Base-by-base conservation (phyloP, 2,329 filamentous ascomycete species). In the Arthroderma sp. region DNA sequence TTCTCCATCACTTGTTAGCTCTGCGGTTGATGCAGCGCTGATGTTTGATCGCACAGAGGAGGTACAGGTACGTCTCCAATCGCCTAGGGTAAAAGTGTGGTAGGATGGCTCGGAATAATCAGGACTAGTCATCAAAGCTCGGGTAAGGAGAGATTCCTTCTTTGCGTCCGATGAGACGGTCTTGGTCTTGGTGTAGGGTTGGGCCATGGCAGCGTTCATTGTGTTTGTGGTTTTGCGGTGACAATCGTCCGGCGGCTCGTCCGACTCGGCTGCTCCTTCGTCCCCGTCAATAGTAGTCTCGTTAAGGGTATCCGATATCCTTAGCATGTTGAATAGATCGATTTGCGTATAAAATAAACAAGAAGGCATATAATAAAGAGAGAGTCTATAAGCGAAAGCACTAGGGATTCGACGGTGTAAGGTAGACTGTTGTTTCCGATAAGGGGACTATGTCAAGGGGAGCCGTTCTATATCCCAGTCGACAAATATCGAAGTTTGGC, bases 1-100 rank as follows among this genome's bases (percentile, higher is more conserved):
- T 48, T 86, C 88, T 47, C 85, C 91, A 57, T 95, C 91, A 64
- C 88, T 95, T n/a, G 87, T 95, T 46, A 96, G 72, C 52, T 95
- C 89, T 33, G 84, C 84, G 3, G 86, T 93, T 1, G 88, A 94
- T 38, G 84, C 74, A 48, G 82, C 67, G 66, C 87, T 94, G 83
- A 89, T 48, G 78, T 65, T 51, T 10, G 48, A 43, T 5, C 38
- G 27, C 68, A 66, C 53, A 70, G 64, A 50, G 58, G 50, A 46
- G 58, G 48, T 51, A 45, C 38, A 46, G 57, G 56, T 46, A 60
- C 53, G 47, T 34, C 40, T 40, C 32, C 45, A 42, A 29, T 41
- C 40, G 28, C 33, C n/a, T 40, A 22, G 6, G 36, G 39, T 9
- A 40, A 34, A 30, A 7, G 38, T 11, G 1, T 40, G 36, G 6